Evolutionary conservation across 2,329 filamentous ascomycete species (phyloP), one percentile per base, ranked within the genome.

Genomic region (Endothia cerciana): DNA sequence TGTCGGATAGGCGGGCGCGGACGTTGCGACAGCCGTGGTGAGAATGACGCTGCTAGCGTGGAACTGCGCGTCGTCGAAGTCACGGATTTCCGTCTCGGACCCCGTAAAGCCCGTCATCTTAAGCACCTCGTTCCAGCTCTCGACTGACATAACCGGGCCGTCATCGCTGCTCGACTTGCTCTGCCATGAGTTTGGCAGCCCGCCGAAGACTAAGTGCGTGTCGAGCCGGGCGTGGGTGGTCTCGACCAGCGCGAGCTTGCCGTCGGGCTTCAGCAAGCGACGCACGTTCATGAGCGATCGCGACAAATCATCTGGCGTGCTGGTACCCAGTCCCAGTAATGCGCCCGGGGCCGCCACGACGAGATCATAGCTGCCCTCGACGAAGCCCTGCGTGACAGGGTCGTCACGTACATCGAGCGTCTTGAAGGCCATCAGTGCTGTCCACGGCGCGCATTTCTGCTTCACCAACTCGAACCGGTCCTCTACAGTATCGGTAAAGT

Each of bases 401-500:
- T 72, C 70, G 3, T 69, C 61, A 19, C 74, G 72, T 17, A 78
- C 70, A 56, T 80, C 72, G 1, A 71, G 69, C 2, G 69, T 69
- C 8, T 70, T 67, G 36, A 71, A 71, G 5, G 69, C 65, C 69
- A 81, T 72, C 17, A 70, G 69, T 1, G 69, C 60, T 1, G 62
- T 67, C 58, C 73, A 71, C 1, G 65, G 51, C 1, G 68, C 59
- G 43, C 80, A 75, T 22, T 68, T 70, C 25, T 73, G 69, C 47
- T 72, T 60, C 0, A 77, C 78, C 1, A 72, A 67, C 17, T 76
- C 74, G 56, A 82, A 80, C 69, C 11, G 77, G 78, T 15, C 73
- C 74, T 8, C 74, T 57, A 0, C 75, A 76, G 79, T 74, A 61
- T 82, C 79, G 0, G 81, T 81, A 67, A 74, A 82, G 1, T 76